Evolutionary conservation across 257 asterid species (phyloP).

Genomic region (Euphrasia confusa): DNA sequence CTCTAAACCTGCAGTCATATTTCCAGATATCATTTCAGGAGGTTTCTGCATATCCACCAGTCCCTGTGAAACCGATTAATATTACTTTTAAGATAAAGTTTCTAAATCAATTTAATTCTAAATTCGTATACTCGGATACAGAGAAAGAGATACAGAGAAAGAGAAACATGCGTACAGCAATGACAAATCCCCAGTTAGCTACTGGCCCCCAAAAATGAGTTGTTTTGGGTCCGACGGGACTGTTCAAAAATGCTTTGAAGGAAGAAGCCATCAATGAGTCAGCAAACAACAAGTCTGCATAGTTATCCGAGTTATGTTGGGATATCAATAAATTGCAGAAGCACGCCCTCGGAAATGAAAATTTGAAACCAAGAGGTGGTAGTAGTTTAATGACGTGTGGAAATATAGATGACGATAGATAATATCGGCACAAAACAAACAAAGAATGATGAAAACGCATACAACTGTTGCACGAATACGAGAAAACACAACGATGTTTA

Average conservation of each 20-base stretch:
- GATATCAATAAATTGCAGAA: not conserved
- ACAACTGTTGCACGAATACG: not conserved
- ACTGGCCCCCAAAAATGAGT: conserved; percentile 68
- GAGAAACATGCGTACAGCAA: conserved; percentile 39
- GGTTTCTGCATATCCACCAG: conserved; percentile 88
- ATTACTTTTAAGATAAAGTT: not conserved
- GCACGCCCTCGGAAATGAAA: not conserved
- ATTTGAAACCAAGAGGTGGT: not conserved
- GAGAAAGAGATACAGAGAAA: no score
- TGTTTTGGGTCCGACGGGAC: conserved; percentile 66
- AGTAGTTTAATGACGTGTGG: not conserved
- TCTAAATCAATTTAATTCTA: not conserved
- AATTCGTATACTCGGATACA: conserved; percentile 7
- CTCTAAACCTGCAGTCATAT: conserved; percentile 77
- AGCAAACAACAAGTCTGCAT: conserved; percentile 24
- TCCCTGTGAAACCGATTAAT: conserved; percentile 43
- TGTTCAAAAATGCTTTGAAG: conserved; percentile 59
- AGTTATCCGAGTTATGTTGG: not conserved
- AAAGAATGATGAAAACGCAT: not conserved
- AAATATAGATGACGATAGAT: not conserved
- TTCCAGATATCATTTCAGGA: conserved; percentile 92
- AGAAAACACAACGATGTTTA: not conserved
- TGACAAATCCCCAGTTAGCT: conserved; percentile 65
- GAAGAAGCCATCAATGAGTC: conserved; percentile 46
- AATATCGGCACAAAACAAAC: not conserved